These are phyloP conservation scores for Phytophthora kernoviae DNA, from an alignment of 352 stramenopile genomes.

Conservation along the genomic window DNA sequence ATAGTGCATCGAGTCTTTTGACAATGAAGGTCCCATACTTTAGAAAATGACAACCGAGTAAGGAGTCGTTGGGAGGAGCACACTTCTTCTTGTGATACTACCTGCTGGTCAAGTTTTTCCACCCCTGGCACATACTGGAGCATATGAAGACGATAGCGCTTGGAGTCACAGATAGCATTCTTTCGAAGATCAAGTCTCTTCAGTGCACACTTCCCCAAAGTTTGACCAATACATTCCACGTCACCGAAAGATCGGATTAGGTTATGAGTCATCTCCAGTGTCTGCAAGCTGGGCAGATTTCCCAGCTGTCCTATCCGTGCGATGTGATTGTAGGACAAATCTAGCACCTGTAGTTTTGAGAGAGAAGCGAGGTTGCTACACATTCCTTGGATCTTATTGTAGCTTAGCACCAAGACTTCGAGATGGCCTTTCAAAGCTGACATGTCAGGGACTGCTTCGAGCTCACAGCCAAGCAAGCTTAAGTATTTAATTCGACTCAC, in stretches of 20 bases:
- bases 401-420: constrained; percentile 69
- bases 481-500: constrained; percentile 43
- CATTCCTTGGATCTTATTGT: constrained; percentile 67
- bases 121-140: constrained; percentile 55
- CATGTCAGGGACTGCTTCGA: constrained; percentile 58
- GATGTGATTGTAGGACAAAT: constrained; percentile 78
- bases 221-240: constrained; percentile 40
- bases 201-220: constrained; percentile 28
- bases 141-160: constrained; percentile 73
- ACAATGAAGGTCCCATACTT: constrained; percentile 46
- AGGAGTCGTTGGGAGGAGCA: constrained; percentile 41
- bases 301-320: constrained; percentile 49
- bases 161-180: constrained; percentile 64
- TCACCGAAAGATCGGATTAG: constrained; percentile 63
- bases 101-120: constrained; percentile 53
- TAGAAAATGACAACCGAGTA: constrained; percentile 48
- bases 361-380: constrained; percentile 38
- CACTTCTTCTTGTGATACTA: constrained; percentile 47
- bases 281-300: constrained; percentile 33
- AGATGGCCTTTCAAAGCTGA: constrained; percentile 41
- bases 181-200: constrained; percentile 65
- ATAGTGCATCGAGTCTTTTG: constrained; percentile 26
- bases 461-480: constrained; percentile 55
- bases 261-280: constrained; percentile 71
- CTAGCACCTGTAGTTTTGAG: constrained; percentile 46